Evolutionary conservation across 306 rosid species (phyloP).

Genomic region (Malus fusca): DNA sequence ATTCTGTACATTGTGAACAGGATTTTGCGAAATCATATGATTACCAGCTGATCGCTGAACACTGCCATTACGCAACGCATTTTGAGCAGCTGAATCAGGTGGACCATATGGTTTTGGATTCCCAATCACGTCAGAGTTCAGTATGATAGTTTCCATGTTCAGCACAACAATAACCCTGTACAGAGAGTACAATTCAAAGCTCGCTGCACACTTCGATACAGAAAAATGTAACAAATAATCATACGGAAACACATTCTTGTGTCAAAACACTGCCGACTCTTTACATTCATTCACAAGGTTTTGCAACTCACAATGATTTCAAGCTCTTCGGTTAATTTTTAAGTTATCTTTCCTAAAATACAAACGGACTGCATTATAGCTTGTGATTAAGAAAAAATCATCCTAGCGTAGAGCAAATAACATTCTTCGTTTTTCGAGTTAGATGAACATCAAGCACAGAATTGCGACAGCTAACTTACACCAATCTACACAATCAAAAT

Average conservation of each 20-base stretch:
- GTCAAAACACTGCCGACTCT: neutral
- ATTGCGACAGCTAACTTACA: neutral
- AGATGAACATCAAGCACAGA: neutral
- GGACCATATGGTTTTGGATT: slow-evolving; percentile 44
- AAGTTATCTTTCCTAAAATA: neutral
- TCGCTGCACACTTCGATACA: neutral
- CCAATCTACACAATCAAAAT: neutral
- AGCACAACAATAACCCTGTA: slow-evolving; percentile 78
- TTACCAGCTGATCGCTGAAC: slow-evolving; percentile 27
- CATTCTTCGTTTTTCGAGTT: neutral
- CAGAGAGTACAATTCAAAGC: slow-evolving; percentile 3
- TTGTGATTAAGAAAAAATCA: neutral
- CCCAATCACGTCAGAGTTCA: slow-evolving; percentile 71
- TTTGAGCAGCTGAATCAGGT: slow-evolving; percentile 39
- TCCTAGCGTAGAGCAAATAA: neutral
- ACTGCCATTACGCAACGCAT: slow-evolving; percentile 18
- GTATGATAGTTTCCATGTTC: slow-evolving; percentile 75
- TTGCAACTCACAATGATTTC: neutral
- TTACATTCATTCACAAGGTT: slow-evolving; percentile 8
- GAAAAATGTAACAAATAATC: neutral
- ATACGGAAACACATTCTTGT: no score
- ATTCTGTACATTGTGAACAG: slow-evolving; percentile 34
- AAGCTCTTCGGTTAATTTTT: neutral
- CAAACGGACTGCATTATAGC: neutral
- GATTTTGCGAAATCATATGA: slow-evolving; percentile 23